phyloP scores from a whole-genome alignment of 208 protist genomes.

The Spongospora subterranea region DNA sequence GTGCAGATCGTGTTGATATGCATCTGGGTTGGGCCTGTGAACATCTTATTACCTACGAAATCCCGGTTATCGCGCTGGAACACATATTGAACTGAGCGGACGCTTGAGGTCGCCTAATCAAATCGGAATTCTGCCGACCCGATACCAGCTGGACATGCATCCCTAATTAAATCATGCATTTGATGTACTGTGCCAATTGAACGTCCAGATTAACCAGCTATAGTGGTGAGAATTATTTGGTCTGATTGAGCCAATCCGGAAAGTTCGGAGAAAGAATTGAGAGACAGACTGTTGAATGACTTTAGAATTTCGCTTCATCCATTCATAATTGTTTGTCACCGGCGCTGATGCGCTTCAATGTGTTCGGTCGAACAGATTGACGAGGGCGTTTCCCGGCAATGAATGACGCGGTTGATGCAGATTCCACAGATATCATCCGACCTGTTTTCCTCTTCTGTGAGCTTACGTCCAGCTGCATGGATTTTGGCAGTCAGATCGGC shows the following conservation, averaged over 20 bases:
- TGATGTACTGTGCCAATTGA: background rate
- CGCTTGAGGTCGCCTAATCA: constrained; percentile 16
- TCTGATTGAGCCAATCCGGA: background rate
- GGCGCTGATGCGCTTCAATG: background rate
- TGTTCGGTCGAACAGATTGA: background rate
- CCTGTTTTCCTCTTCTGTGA: background rate
- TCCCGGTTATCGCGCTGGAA: constrained; percentile 4
- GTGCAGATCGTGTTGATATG: background rate
- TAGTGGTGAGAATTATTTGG: background rate
- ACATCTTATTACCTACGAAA: constrained; percentile 28
- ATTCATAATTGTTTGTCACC: background rate
- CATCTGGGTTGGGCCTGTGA: background rate
- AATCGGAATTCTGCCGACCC: constrained; percentile 14
- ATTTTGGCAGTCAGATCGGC: too few relatives aligned
- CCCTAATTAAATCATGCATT: background rate
- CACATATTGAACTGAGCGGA: background rate
- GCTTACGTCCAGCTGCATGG: too few relatives aligned
- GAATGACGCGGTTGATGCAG: background rate
- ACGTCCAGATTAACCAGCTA: background rate
- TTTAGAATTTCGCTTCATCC: background rate
- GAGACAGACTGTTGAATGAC: constrained; percentile 4
- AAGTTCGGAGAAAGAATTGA: constrained; percentile 8
- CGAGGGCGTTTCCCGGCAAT: background rate
- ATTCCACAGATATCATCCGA: background rate
- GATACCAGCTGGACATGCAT: constrained; percentile 2